Conservation (phyloP, 1,284 basidiomycete genomes). For the Boletus sp. region DNA sequence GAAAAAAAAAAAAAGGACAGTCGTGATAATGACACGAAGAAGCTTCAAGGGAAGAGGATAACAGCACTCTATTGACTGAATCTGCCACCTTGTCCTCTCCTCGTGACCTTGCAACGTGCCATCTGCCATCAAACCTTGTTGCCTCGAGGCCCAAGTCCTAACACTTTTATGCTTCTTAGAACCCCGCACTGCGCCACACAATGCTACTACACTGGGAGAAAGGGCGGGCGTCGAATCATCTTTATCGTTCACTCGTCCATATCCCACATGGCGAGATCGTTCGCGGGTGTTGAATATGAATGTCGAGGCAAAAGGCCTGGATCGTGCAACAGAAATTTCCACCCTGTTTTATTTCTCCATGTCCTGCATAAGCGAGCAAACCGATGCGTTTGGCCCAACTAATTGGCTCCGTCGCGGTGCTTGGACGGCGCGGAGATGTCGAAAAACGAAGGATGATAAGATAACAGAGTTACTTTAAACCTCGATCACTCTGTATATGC, state of each 20-base stretch:
- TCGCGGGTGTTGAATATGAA: conserved; percentile 21
- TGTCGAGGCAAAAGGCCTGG: neutral
- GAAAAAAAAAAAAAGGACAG: too few relatives aligned
- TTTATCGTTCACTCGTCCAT: conserved; percentile 1
- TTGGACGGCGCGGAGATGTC: conserved; percentile 23
- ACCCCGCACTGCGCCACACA: conserved; percentile 21
- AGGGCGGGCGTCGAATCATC: neutral
- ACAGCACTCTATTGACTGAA: neutral
- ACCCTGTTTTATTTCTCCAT: conserved; percentile 3
- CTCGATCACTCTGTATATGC: conserved; percentile 14
- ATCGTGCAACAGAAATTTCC: neutral
- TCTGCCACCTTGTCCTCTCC: conserved; percentile 18
- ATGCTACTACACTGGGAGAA: too few relatives aligned
- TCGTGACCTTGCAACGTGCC: conserved; percentile 14
- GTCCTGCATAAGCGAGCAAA: conserved; percentile 4
- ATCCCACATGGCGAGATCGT: conserved; percentile 4
- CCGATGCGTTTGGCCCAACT: conserved; percentile 3
- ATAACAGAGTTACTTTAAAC: conserved; percentile 20
- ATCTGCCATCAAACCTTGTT: conserved; percentile 29
- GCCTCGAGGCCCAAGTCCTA: conserved; percentile 25
- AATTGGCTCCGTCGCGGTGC: conserved; percentile 10
- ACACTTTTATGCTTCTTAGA: conserved; percentile 3
- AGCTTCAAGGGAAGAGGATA: neutral
- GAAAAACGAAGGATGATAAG: conserved; percentile 20
- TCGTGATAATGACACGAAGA: too few relatives aligned